phyloP scores from a whole-genome alignment of 2,329 filamentous ascomycete species.

The Phaeosphaeriaceae sp. region DNA sequence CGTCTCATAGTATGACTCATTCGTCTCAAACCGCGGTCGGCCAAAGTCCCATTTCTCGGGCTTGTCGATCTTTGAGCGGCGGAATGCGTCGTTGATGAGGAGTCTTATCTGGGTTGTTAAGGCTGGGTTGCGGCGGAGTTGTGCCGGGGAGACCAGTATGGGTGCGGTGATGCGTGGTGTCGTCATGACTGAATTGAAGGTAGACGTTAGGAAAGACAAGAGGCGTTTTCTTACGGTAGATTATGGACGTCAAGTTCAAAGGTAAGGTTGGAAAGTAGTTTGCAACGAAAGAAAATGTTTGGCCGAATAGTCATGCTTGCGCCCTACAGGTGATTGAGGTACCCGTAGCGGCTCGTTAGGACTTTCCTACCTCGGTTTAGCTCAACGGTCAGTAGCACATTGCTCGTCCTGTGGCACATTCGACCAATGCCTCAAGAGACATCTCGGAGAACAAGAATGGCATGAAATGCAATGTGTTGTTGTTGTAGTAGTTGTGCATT shows the following conservation, averaged over 20 bases:
- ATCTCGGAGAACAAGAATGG: too few species aligned
- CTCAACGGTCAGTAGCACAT: neutral
- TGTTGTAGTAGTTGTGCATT: too few species aligned
- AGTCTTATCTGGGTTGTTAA: constrained; percentile 19
- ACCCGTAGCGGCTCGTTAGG: neutral
- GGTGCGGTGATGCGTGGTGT: constrained; percentile 16
- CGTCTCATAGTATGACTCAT: constrained; percentile 22
- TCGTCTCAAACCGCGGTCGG: constrained; percentile 18
- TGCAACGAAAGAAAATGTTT: neutral
- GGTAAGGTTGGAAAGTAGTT: neutral
- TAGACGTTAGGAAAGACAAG: neutral
- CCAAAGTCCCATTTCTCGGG: constrained; percentile 22
- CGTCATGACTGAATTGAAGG: constrained; percentile 1
- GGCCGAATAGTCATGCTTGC: neutral
- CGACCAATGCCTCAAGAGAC: too few species aligned
- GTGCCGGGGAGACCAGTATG: constrained; percentile 14
- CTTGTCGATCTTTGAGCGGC: constrained; percentile 16
- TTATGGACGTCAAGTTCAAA: neutral
- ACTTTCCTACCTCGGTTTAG: neutral
- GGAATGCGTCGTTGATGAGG: constrained; percentile 32
- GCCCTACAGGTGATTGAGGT: too few species aligned
- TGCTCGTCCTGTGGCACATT: too few species aligned
- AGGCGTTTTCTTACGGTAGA: neutral
- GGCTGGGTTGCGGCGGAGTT: constrained; percentile 12
- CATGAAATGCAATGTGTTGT: too few species aligned